A percentile compares a stretch with the other conserved stretches of the same genome.
phyloP scores from a whole-genome alignment of 1,284 basidiomycete species.

The Rhodotorula sp. region DNA sequence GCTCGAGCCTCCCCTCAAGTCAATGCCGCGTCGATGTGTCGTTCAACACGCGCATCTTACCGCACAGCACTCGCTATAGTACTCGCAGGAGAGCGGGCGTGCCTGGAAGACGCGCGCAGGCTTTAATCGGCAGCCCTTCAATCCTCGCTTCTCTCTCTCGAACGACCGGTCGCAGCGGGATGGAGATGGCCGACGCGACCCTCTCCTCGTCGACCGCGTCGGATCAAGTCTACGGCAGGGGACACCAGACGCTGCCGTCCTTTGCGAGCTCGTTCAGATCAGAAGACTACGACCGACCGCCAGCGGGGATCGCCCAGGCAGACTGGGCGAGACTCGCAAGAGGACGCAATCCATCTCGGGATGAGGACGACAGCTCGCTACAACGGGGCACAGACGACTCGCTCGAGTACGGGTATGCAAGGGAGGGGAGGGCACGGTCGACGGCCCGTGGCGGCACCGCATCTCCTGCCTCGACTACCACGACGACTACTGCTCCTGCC shows the following conservation, averaged over 20 bases:
- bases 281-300: constrained; percentile 25
- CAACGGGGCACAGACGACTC: neutral
- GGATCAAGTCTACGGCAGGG: neutral
- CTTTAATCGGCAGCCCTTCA: too few species aligned
- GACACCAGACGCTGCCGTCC: constrained; percentile 8
- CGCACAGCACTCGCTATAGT: neutral
- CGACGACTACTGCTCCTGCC: constrained; percentile 4
- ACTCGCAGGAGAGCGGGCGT: neutral
- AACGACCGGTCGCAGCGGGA: neutral
- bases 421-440: neutral
- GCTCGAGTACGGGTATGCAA: neutral
- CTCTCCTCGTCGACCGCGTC: constrained; percentile 13
- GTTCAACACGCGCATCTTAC: too few species aligned
- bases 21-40: too few species aligned
- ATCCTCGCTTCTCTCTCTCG: neutral
- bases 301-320: constrained; percentile 9
- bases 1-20: too few species aligned
- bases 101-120: too few species aligned
- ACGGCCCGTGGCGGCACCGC: neutral
- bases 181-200: constrained; percentile 9
- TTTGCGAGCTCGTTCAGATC: constrained; percentile 20
- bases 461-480: neutral
- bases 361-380: neutral
- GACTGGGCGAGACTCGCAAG: constrained; percentile 16
- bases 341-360: neutral